Base-by-base conservation (phyloP, 352 stramenopile genomes). In the Plasmopara viticola region DNA sequence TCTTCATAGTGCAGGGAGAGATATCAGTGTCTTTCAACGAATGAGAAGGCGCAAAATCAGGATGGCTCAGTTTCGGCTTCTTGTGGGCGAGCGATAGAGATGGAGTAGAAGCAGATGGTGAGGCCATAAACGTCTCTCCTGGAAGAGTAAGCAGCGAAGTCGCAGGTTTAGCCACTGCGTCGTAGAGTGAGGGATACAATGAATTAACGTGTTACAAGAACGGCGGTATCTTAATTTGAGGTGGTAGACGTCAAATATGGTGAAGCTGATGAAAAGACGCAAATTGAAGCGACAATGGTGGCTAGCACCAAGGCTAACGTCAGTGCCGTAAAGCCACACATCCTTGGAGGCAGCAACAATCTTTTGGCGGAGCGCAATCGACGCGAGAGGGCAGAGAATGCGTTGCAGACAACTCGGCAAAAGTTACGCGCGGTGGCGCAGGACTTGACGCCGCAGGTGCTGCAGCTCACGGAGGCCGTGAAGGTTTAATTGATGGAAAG, bases 351-450 rank as follows among this genome's bases (percentile, higher is more conserved):
- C 8, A 89, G 78, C 53, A 86, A 82, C 52, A 89, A 83, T 50
- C 65, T 87, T 25, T 44, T 71, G 42, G 74, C 51, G 12, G 75
- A 89, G 52, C 75, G 75, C 9, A 66, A 74, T n/a, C 65, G 75
- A 10, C 71, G 78, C 10, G 69, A 87, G 35, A 68, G 71, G 39
- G 72, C 72, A 2, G 78, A 87, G 66, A 56, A 43, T 17, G 58
- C 60, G 31, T 54, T 79, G 39, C 63, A 75, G 37, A 50, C 66
- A n/a, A 67, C 64, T 0, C 53, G 63, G 13, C 34, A 66, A 17
- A 73, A 63, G 33, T 47, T 89, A 15, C 61, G 69, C 15, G 3
- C 20, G 20, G 20, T 25, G 20, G 20, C 20, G 20, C 20, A 25
- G 20, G 20, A 25, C 20, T 25, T 25, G 20, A 25, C 20, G 20